phyloP scores from a whole-genome alignment of 257 asterid species.

The Forsythia viridissima region DNA sequence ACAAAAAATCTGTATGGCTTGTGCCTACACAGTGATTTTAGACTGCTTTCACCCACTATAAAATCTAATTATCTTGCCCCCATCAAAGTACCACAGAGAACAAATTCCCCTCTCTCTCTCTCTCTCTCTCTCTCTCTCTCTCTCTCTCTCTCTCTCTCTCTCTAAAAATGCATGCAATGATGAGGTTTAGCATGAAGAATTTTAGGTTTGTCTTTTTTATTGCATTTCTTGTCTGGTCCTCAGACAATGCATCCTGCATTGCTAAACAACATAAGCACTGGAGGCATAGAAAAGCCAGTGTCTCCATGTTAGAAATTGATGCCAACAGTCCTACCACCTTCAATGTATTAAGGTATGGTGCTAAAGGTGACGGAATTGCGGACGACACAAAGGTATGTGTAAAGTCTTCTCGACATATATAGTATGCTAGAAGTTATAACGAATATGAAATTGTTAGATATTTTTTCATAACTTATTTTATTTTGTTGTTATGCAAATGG shows the following conservation, averaged over 20 bases:
- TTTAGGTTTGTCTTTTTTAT: slow-evolving; percentile 9
- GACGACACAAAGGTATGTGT: slow-evolving; percentile 47
- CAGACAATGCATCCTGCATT: slow-evolving; percentile 1
- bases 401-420: background rate
- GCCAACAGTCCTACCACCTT: slow-evolving; percentile 23
- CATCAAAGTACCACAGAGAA: background rate
- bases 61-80: background rate
- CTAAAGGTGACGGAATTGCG: slow-evolving; percentile 46
- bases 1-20: background rate
- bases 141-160: too few species aligned
- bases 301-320: background rate
- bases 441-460: too few species aligned
- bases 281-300: slow-evolving; percentile 21
- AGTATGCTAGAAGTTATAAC: background rate
- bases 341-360: slow-evolving; percentile 41
- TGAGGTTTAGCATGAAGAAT: slow-evolving; percentile 20
- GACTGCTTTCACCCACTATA: slow-evolving; percentile 2
- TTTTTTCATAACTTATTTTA: too few species aligned
- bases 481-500: too few species aligned
- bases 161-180: background rate
- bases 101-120: background rate
- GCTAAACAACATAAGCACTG: slow-evolving; percentile 29
- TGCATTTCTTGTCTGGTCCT: slow-evolving; percentile 17
- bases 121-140: too few species aligned
- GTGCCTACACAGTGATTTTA: slow-evolving; percentile 4